A percentile compares a stretch with the other conserved stretches of the same genome.
These are phyloP conservation scores for Atkinsonella texensis DNA, from an alignment of 2,329 filamentous ascomycete genomes.

Conservation along the genomic window DNA sequence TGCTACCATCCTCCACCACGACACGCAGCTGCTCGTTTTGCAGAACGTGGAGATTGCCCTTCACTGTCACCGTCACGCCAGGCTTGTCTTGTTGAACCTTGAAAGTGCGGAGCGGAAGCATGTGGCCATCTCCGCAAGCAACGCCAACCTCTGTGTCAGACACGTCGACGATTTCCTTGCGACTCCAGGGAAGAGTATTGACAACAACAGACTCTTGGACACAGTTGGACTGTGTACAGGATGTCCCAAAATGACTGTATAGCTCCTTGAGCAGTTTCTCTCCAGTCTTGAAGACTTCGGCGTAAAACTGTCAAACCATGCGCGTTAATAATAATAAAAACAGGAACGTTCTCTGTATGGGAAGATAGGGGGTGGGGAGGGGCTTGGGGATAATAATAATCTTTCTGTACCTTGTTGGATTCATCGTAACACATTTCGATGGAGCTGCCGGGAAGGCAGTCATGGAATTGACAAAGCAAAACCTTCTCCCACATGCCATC, in stretches of 20 bases:
- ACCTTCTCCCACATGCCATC: slow-evolving; percentile 93
- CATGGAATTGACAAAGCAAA: slow-evolving; percentile 92
- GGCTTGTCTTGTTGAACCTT: slow-evolving; percentile 31
- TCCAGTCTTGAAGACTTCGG: slow-evolving; percentile 66
- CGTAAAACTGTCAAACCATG: slow-evolving; percentile 51
- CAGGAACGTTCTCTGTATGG: not conserved
- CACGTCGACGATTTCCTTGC: slow-evolving; percentile 60
- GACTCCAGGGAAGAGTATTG: slow-evolving; percentile 81
- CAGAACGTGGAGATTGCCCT: slow-evolving; percentile 56
- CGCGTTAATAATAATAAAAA: slow-evolving; percentile 12
- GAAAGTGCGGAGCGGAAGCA: slow-evolving; percentile 39
- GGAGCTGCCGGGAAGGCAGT: slow-evolving; percentile 85
- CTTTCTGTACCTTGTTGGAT: slow-evolving; percentile 57
- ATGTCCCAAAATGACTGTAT: slow-evolving; percentile 53
- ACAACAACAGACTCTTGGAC: slow-evolving; percentile 48
- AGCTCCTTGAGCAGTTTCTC: slow-evolving; percentile 60
- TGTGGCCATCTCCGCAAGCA: slow-evolving; percentile 42
- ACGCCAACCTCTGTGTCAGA: slow-evolving; percentile 40
- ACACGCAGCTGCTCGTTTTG: slow-evolving; percentile 68
- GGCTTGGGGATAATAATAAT: not conserved
- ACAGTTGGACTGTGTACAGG: slow-evolving; percentile 26
- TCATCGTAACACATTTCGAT: slow-evolving; percentile 99
- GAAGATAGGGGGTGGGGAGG: not conserved
- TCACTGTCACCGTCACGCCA: slow-evolving; percentile 40
- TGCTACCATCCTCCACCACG: slow-evolving; percentile 59